Base-by-base conservation (phyloP, 2,329 filamentous ascomycete species). In the Alternaria dauci region DNA sequence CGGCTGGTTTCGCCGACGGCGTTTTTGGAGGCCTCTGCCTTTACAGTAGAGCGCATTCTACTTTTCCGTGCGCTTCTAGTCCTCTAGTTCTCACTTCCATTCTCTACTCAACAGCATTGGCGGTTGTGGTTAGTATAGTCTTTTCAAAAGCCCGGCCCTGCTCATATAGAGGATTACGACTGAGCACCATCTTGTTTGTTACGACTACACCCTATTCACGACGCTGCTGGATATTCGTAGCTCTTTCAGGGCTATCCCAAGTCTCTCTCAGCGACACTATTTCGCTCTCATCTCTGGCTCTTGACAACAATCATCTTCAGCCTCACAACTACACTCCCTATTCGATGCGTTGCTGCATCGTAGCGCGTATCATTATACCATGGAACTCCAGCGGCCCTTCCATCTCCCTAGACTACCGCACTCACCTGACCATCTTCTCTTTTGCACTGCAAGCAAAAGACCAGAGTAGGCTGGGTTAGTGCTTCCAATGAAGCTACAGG, bases 391-490 rank as follows among this genome's bases (percentile, higher is more conserved):
- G 68, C 68, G 65, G 62, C 55, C 63, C 62, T 63, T 64, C 69
- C 70, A 68, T 67, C 67, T 69, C 70, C 61, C 58, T 46, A 41
- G 63, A 63, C 63, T 59, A 63, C 59, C 63, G 65, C 64, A 67
- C 43, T 58, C 26, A 50, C 23, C 12, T 63, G 68, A 69, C 66
- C 74, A 74, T 64, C 69, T 66, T 71, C 61, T 60, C 62, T 25
- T 42, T 58, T 53, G 53, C 59, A 48, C 47, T 20, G 57, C 30
- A 42, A 55, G 43, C 20, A 32, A 54, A 61, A 63, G 66, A 65
- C 73, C 58, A 12, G 75, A 72, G 75, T 69, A 76, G 71, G 73
- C 73, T 69, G 66, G 68, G 61, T 50, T 57, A 42, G 20, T 58
- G 12, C 28, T 30, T 42, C 39, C 47, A 43, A 20, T 34, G 18